Percentiles rank a stretch among this genome's conserved stretches.
Evolutionary conservation across 441 rosid species (phyloP).

Genomic region (Populus trichocarpa): DNA sequence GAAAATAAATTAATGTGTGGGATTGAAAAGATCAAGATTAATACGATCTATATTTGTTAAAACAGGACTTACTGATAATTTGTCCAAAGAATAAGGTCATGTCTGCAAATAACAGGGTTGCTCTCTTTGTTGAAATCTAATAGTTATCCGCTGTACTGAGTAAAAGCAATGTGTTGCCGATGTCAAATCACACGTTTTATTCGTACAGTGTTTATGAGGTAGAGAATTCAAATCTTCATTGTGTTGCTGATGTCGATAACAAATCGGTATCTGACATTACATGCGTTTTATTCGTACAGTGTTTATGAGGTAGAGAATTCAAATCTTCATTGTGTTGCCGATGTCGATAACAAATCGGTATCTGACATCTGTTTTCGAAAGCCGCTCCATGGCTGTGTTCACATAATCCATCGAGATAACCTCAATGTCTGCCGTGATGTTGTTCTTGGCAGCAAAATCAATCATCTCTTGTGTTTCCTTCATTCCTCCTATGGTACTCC

Average conservation of each 20-base stretch:
- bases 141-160: too few species aligned
- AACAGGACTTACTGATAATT: too few species aligned
- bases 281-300: too few species aligned
- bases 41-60: too few species aligned
- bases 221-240: not conserved
- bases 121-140: too few species aligned
- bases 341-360: constrained; percentile 65
- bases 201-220: too few species aligned
- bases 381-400: constrained; percentile 52
- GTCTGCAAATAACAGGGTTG: too few species aligned
- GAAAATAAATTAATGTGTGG: too few species aligned
- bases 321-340: constrained; percentile 26
- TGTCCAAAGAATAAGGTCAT: too few species aligned
- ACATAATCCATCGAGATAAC: constrained; percentile 43
- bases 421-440: constrained; percentile 51
- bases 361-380: constrained; percentile 46
- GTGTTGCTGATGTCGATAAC: constrained; percentile 56
- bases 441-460: constrained; percentile 51
- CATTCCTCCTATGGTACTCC: constrained; percentile 49
- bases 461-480: constrained; percentile 58
- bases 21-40: too few species aligned
- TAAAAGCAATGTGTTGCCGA: too few species aligned
- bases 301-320: not conserved
- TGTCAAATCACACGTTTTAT: too few species aligned
- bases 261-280: constrained; percentile 39